Base-by-base conservation (phyloP, 345 rosid genomes). In the Moringa oleifera region DNA sequence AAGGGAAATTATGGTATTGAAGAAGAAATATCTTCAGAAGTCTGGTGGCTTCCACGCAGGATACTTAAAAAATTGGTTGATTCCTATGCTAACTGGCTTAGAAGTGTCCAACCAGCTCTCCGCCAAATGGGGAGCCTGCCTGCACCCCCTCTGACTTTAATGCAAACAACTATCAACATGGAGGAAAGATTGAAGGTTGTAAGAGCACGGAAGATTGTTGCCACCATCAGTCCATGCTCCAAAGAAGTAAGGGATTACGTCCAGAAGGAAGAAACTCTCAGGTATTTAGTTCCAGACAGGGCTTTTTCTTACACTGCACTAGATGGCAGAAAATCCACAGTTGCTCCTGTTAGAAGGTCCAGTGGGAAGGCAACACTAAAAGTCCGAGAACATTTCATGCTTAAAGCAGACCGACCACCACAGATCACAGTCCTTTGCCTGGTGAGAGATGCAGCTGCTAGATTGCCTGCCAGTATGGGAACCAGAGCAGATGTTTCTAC, bases 371-470 rank as follows among this genome's bases (percentile, higher is more conserved):
- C 75, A 53, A 71, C 75, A 31, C 56, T 63, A n/a, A 79, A 75
- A 66, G 73, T 72, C 18, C 57, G 82, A 25, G 77, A 78, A 50
- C 77, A 78, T 66, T 78, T 78, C 58, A 78, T 78, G 82, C 75
- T 78, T 41, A 72, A 72, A 72, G 75, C 79, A 11, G 75, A 78
- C 53, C 63, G 82, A 7, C 82, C 82, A n/a, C 77, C 77, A 11
- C 64, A 72, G 57, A 68, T 75, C 62, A 79, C 75, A 1, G 67
- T 79, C 41, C 73, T 79, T 6, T 75, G 79, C 61, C 79, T 79
- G 4, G 79, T 75, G 23, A 75, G 82, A 59, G 82, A 78, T 66
- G 77, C 79, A 51, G 79, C 79, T 24, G 64, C 79, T 58, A 72
- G 75, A 61, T 66, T 78, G 64, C 75, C 75, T 12, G 74, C 71